Evolutionary conservation across 345 rosid genomes (phyloP).

Genomic region (Murraya koenigii): DNA sequence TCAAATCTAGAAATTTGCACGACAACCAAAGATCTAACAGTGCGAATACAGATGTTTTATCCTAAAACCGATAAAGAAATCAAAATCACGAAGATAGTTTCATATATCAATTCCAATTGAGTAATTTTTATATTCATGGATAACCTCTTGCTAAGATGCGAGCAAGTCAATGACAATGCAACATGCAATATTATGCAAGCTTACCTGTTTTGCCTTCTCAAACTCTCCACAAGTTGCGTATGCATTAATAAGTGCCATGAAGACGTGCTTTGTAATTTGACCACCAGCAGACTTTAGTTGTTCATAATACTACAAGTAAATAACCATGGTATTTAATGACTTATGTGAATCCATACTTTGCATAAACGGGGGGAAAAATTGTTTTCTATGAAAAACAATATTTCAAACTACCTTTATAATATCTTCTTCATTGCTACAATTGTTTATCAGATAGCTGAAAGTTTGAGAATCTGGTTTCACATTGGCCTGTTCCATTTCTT

Average conservation of each 20-base stretch:
- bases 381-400: background rate
- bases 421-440: conserved; percentile 50
- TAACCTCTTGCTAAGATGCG: background rate
- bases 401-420: conserved; percentile 55
- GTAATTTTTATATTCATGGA: background rate
- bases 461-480: conserved; percentile 79
- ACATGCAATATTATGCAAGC: background rate
- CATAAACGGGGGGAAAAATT: background rate
- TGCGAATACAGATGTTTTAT: background rate
- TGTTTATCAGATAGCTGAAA: conserved; percentile 60
- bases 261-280: conserved; percentile 52
- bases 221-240: conserved; percentile 63
- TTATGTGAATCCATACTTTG: background rate
- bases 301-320: conserved; percentile 48
- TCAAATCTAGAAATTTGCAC: background rate
- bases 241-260: conserved; percentile 73
- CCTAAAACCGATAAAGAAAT: background rate
- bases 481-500: conserved; percentile 64
- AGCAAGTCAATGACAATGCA: background rate
- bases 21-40: background rate
- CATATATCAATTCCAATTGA: background rate
- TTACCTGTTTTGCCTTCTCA: conserved; percentile 90
- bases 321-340: conserved; percentile 12
- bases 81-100: background rate
- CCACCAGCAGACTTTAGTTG: conserved; percentile 43